phyloP scores from a whole-genome alignment of 2,329 filamentous ascomycete species.

The Graphiopsis chlorocephala region DNA sequence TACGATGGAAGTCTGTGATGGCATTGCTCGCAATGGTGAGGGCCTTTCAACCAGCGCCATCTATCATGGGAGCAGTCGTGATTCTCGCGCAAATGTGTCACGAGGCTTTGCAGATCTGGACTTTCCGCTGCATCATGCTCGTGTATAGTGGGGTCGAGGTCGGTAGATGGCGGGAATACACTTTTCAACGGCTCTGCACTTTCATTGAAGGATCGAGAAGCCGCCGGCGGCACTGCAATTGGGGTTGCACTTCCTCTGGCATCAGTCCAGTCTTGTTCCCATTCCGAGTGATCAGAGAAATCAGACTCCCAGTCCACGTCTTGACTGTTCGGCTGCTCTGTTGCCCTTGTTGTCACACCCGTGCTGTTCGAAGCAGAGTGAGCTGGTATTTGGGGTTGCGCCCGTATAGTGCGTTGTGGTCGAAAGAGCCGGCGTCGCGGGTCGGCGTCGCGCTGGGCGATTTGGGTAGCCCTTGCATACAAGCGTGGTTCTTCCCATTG shows the following conservation, averaged over 20 bases:
- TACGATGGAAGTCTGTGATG: conserved; percentile 38
- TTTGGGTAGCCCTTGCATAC: conserved; percentile 17
- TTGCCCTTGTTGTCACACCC: not conserved
- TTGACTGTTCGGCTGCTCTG: conserved; percentile 24
- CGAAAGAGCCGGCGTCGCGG: conserved; percentile 7
- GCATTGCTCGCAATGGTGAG: conserved; percentile 47
- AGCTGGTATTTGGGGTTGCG: not conserved
- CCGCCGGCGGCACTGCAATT: too few relatives aligned
- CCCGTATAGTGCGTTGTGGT: not conserved
- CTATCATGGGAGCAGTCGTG: conserved; percentile 43
- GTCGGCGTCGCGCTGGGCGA: conserved; percentile 19
- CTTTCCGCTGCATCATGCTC: too few relatives aligned
- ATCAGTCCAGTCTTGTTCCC: conserved; percentile 14
- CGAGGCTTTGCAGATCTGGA: conserved; percentile 8
- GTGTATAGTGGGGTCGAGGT: too few relatives aligned
- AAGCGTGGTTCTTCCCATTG: conserved; percentile 23
- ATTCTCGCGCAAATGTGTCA: conserved; percentile 35
- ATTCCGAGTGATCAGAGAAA: not conserved
- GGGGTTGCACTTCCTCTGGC: too few relatives aligned
- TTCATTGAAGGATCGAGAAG: too few relatives aligned
- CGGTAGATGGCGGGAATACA: too few relatives aligned
- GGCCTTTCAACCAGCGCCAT: conserved; percentile 39
- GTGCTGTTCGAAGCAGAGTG: not conserved
- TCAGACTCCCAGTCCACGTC: conserved; percentile 16
- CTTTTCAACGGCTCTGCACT: too few relatives aligned